phyloP scores from a whole-genome alignment of 768 basidiomycete genomes.

The Mycena belliarum region DNA sequence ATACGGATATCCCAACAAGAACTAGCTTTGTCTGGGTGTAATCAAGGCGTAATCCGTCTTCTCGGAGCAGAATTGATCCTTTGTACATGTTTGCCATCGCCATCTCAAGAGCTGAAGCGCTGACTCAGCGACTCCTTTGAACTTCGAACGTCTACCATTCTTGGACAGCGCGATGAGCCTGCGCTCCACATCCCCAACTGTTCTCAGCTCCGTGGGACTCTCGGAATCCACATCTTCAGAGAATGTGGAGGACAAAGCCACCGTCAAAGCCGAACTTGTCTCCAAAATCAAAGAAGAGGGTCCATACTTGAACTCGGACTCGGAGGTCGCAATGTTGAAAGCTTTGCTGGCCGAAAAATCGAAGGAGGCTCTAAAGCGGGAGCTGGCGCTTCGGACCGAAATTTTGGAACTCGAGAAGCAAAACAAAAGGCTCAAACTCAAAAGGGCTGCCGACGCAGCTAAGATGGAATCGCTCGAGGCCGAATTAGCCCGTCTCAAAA shows the following conservation, averaged over 20 bases:
- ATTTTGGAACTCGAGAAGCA: not conserved
- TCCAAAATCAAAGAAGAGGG: not conserved
- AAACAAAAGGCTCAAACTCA: not conserved
- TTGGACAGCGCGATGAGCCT: not conserved
- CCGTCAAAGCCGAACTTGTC: not conserved
- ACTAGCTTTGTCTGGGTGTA: conserved; percentile 51
- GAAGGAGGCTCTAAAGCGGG: not conserved
- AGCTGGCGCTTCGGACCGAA: not conserved
- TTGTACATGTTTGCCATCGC: not conserved
- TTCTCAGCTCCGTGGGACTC: not conserved
- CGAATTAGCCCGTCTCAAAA: not conserved
- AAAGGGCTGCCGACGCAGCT: not conserved
- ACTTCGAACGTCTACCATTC: no score
- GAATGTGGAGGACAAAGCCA: not conserved
- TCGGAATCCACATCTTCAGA: not conserved
- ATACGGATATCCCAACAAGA: conserved; percentile 52
- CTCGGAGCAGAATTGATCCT: not conserved
- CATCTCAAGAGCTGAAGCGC: no score
- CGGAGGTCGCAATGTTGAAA: conserved; percentile 1
- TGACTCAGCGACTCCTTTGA: no score
- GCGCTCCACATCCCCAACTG: not conserved
- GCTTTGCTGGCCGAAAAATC: not conserved
- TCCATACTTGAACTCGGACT: not conserved
- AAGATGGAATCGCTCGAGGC: conserved; percentile 3
- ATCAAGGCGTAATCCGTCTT: no score